Base-by-base conservation (phyloP, 2,329 filamentous ascomycete genomes). In the Metarhizium brunneum region DNA sequence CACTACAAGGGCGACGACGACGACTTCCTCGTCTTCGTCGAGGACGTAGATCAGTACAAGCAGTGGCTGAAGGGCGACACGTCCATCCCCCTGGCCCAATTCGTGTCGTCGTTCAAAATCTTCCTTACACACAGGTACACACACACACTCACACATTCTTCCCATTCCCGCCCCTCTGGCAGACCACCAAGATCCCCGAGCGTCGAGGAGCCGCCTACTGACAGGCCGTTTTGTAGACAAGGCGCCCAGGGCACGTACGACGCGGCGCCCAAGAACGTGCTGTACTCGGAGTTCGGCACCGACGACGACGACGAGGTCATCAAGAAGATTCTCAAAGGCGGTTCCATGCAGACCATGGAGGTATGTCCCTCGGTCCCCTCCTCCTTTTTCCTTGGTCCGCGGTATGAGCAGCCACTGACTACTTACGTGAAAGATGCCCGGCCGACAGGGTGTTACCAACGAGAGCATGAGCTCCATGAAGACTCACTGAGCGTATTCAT, bases 221-320 rank as follows among this genome's bases (percentile, higher is more conserved):
- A 25, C 25, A 25, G 25, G 25, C 25, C 25, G 25, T 25, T 25
- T 4, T 25, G 58, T 57, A 95, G 91, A 72, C 91, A 96, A 70
- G 92, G 92, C 61, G 83, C 82, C 48, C 90, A 96, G 70, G 92
- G 92, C 56, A 81, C 85, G 57, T 76, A 88, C 47, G 88, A 96
- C 67, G 74, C 76, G 10, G 91, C 92, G 8, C 87, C 89, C 63
- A 88, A 95, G 62, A 73, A 77, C 47, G 78, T 78, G 50, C 79
- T 99, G 4, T 86, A 94, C 66, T 87, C 85, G 62, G 92, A 97
- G 75, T 99, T 99, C 64, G 90, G 89, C 63, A 92, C 90, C 14
- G 74, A 79, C 63, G 78, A 85, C 54, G 86, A 90, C 29, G 92
- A 96, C 7, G 88, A 92, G 0, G 85, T 87, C 57, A 86, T 97